Conservation (phyloP, 2,329 filamentous ascomycete species). For the Pseudogymnoascus sp. region DNA sequence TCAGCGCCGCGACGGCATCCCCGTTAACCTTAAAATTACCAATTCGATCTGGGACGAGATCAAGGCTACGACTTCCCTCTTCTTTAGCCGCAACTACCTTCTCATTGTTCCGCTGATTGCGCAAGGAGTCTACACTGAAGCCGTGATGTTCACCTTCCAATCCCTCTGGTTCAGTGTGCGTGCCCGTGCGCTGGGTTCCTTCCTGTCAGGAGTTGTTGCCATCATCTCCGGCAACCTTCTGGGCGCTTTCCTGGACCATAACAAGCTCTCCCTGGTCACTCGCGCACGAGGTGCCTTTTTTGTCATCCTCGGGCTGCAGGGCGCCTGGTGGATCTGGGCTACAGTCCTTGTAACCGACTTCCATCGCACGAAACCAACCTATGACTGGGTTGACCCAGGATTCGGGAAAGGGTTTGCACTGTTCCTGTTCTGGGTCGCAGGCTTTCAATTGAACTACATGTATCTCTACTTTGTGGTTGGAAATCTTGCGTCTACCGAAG, state of each 20-base stretch:
- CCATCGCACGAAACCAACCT: constrained; percentile 46
- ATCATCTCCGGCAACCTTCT: constrained; percentile 58
- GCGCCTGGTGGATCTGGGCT: constrained; percentile 66
- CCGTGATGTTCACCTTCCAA: constrained; percentile 64
- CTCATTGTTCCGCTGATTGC: constrained; percentile 60
- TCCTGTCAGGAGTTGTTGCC: constrained; percentile 60
- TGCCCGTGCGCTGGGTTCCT: constrained; percentile 60
- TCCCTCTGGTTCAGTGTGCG: constrained; percentile 63
- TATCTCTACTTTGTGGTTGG: constrained; percentile 60
- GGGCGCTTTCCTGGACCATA: constrained; percentile 33
- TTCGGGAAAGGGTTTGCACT: constrained; percentile 61
- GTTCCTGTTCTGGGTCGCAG: constrained; percentile 57
- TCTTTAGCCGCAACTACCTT: constrained; percentile 53
- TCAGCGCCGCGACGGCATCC: constrained; percentile 55
- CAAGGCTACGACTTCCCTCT: constrained; percentile 48
- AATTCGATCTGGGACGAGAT: constrained; percentile 51
- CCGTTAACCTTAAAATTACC: constrained; percentile 50
- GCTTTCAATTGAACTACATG: constrained; percentile 68
- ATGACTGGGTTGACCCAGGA: constrained; percentile 56
- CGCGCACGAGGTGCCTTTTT: constrained; percentile 23
- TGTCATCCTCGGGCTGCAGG: constrained; percentile 40
- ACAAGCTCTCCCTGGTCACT: constrained; percentile 19
- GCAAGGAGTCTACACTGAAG: constrained; percentile 62
- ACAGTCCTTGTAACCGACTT: constrained; percentile 58
- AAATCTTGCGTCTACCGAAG: constrained; percentile 52